Evolutionary conservation across 1,284 basidiomycete genomes (phyloP).

Genomic region (Microbotryum violaceum): DNA sequence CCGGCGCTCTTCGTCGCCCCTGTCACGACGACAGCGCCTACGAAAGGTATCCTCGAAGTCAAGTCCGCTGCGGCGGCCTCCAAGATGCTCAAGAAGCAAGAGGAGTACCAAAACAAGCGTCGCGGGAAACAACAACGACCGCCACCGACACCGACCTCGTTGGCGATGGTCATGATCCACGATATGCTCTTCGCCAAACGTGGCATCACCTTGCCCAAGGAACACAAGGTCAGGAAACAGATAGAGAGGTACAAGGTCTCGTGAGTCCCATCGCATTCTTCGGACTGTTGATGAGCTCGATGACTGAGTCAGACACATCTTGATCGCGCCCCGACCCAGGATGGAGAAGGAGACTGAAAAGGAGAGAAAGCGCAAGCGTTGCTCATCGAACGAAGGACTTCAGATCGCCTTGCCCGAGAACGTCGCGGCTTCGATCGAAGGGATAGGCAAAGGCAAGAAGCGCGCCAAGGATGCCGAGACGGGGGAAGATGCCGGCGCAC

Average conservation of each 20-base stretch:
- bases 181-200: conserved; percentile 71
- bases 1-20: conserved; percentile 31
- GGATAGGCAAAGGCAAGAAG: conserved; percentile 34
- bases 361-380: conserved; percentile 31
- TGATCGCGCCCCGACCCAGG: conserved; percentile 1
- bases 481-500: conserved; percentile 20
- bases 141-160: conserved; percentile 31
- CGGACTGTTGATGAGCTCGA: neutral
- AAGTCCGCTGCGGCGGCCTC: conserved; percentile 13
- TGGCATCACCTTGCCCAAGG: conserved; percentile 37
- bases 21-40: conserved; percentile 13
- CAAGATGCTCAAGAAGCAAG: conserved; percentile 19
- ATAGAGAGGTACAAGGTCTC: conserved; percentile 35
- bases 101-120: neutral
- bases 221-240: conserved; percentile 36
- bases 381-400: conserved; percentile 30
- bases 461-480: conserved; percentile 20
- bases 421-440: conserved; percentile 23
- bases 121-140: conserved; percentile 9
- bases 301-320: neutral
- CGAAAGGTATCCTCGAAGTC: conserved; percentile 10
- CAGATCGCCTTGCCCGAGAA: conserved; percentile 29
- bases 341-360: conserved; percentile 34
- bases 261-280: conserved; percentile 14
- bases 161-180: conserved; percentile 75